A percentile compares a stretch with the other conserved stretches of the same genome.
These are phyloP conservation scores for Xylaria cubensis DNA, from an alignment of 495 filamentous ascomycete species.

Conservation along the genomic window DNA sequence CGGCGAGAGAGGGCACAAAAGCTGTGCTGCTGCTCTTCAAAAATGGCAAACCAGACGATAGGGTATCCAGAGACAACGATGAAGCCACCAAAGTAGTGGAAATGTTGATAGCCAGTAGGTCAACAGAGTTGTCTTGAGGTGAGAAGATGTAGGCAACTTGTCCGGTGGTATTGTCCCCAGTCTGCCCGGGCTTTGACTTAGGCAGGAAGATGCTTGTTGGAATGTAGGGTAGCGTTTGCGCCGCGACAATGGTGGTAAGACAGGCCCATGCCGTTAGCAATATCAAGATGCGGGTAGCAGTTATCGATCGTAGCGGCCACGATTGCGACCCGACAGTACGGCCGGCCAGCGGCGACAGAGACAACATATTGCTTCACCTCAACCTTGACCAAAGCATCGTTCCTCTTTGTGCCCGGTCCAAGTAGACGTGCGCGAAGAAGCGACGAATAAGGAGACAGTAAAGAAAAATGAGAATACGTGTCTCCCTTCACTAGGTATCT, in stretches of 20 bases:
- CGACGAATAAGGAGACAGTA: constrained; percentile 3
- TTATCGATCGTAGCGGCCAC: constrained; percentile 29
- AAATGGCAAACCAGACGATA: constrained; percentile 73
- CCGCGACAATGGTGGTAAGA: constrained; percentile 28
- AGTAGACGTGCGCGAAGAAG: neutral
- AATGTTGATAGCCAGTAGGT: constrained; percentile 69
- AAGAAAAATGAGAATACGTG: constrained; percentile 6
- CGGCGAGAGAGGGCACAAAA: constrained; percentile 69
- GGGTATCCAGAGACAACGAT: constrained; percentile 59
- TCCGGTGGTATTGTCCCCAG: constrained; percentile 30
- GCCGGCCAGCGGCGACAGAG: constrained; percentile 33
- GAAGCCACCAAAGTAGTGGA: constrained; percentile 60
- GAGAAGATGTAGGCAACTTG: constrained; percentile 66
- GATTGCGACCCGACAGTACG: constrained; percentile 7
- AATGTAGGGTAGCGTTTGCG: constrained; percentile 70
- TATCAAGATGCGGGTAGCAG: constrained; percentile 35
- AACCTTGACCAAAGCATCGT: constrained; percentile 37
- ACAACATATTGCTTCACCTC: constrained; percentile 37
- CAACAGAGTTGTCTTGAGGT: constrained; percentile 50
- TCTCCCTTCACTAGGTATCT: neutral
- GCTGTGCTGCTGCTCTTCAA: constrained; percentile 52
- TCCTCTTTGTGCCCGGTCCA: constrained; percentile 1
- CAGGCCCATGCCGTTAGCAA: constrained; percentile 30
- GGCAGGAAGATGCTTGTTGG: constrained; percentile 72
- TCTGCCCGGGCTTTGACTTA: constrained; percentile 52